phyloP scores from a whole-genome alignment of 176 grass and related monocot species.

The Oryza longistaminata region DNA sequence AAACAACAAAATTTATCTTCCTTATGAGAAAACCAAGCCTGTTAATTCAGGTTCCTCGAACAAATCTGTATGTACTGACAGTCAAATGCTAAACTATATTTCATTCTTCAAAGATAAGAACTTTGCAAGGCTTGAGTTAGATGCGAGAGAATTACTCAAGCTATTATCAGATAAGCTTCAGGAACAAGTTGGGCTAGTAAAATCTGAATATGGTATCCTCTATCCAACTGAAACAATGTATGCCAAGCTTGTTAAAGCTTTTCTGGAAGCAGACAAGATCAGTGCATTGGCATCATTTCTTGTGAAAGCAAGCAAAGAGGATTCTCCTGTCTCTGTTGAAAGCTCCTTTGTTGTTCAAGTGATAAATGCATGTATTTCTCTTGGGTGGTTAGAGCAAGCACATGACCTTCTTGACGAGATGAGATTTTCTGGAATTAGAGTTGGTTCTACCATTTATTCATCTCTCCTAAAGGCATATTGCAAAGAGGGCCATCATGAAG shows the following conservation, averaged over 20 bases:
- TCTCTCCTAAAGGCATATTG: slow-evolving; percentile 81
- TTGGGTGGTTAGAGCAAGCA: slow-evolving; percentile 78
- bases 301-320: slow-evolving; percentile 79
- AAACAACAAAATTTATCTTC: slow-evolving; percentile 54
- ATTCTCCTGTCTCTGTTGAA: slow-evolving; percentile 62
- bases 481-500: slow-evolving; percentile 57
- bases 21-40: slow-evolving; percentile 29
- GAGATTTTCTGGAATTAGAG: slow-evolving; percentile 80
- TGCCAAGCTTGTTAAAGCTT: slow-evolving; percentile 81
- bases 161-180: slow-evolving; percentile 69
- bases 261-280: slow-evolving; percentile 69
- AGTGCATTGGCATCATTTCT: slow-evolving; percentile 72
- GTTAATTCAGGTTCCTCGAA: slow-evolving; percentile 29
- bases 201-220: slow-evolving; percentile 72
- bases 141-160: slow-evolving; percentile 53
- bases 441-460: slow-evolving; percentile 78
- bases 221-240: slow-evolving; percentile 93
- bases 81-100: slow-evolving; percentile 47
- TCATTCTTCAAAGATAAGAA: slow-evolving; percentile 65
- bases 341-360: slow-evolving; percentile 80
- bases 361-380: slow-evolving; percentile 80
- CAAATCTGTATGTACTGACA: slow-evolving; percentile 44
- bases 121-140: slow-evolving; percentile 61
- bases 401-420: slow-evolving; percentile 94
- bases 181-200: slow-evolving; percentile 61